Percentiles rank a stretch among this genome's conserved stretches.
Conservation (phyloP, 805 yeast species). For the Osmozyma mogii region DNA sequence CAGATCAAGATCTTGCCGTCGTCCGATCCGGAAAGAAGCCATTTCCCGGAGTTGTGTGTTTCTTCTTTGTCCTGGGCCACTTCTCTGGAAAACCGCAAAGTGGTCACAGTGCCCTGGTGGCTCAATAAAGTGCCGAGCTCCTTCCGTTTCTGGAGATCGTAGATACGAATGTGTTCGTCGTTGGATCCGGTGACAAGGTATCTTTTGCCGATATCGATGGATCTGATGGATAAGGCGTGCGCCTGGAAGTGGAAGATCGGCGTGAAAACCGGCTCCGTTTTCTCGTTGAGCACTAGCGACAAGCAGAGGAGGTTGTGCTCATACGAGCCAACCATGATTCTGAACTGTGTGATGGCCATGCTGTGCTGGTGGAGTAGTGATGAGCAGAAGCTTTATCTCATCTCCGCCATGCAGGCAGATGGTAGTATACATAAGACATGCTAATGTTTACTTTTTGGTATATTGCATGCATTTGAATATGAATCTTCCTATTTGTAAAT, state of each 20-base stretch:
- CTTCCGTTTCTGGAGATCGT: conserved; percentile 87
- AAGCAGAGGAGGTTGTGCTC: conserved; percentile 88
- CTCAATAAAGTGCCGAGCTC: conserved; percentile 86
- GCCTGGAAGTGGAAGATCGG: conserved; percentile 96
- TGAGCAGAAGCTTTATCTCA: no score
- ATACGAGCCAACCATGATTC: conserved; percentile 90
- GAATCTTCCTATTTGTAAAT: no score
- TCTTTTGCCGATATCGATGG: conserved; percentile 74
- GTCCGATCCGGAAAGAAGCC: conserved; percentile 87
- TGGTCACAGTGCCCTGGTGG: conserved; percentile 83
- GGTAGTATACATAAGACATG: no score
- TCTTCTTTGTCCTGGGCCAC: conserved; percentile 8
- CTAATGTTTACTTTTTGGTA: no score
- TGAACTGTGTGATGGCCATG: no score
- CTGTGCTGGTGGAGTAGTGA: no score
- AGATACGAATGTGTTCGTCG: conserved; percentile 91
- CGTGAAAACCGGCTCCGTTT: conserved; percentile 57
- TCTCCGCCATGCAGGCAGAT: no score
- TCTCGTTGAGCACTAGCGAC: conserved; percentile 55
- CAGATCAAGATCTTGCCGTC: conserved; percentile 87
- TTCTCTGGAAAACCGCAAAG: conserved; percentile 62
- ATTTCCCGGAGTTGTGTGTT: conserved; percentile 52
- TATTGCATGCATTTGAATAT: no score
- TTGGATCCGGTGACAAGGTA: conserved; percentile 90
- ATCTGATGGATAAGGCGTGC: conserved; percentile 79